Evolutionary conservation across 225 moss, liverwort and hornwort genomes (phyloP), one percentile per base, ranked within the genome.

Genomic region (Sphagnum tenellum): DNA sequence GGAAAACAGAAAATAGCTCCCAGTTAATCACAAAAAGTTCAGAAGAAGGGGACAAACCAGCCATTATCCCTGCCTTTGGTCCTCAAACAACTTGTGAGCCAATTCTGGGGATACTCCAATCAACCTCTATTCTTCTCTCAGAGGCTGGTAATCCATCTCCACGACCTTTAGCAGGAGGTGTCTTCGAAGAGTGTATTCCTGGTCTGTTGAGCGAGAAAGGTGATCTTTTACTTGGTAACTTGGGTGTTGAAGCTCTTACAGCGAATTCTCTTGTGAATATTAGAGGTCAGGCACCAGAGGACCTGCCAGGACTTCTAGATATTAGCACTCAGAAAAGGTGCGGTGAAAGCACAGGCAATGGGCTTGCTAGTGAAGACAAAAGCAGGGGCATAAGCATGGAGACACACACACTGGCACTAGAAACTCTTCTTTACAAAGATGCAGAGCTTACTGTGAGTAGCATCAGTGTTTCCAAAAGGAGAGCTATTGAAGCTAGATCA

Each of bases 21-120:
- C 62, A 62, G 9, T 48, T 63, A 14, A 70, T 55, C 9, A 29
- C 46, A 53, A 56, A 61, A 5, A 13, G 46, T 5, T 70, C 62
- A 62, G 62, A 70, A 29, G 29, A 29, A 9, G 63, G 69, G 52
- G 62, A 63, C 47, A 61, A 48, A 7, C 54, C 5, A 7, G 29
- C 29, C 29, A 29, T 29, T 29, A 0, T 1, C 29, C 29, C 29
- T 29, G 29, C 29, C 29, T 29, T 29, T 29, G 29, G 29, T 29
- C 29, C 29, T 29, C 29, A 29, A 29, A 29, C 29, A 29, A 29
- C 29, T 29, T 29, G 0, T 29, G 29, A 29, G 29, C 29, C 29
- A 29, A 29, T 29, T 1, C 29, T 29, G 0, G 29, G 29, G 29
- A 29, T 0, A 29, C 29, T 29, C 29, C 29, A 11, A 12, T 12